A percentile compares a stretch with the other conserved stretches of the same genome.
Conservation (phyloP, 257 asterid species). For the Solanum gracilifrons region DNA sequence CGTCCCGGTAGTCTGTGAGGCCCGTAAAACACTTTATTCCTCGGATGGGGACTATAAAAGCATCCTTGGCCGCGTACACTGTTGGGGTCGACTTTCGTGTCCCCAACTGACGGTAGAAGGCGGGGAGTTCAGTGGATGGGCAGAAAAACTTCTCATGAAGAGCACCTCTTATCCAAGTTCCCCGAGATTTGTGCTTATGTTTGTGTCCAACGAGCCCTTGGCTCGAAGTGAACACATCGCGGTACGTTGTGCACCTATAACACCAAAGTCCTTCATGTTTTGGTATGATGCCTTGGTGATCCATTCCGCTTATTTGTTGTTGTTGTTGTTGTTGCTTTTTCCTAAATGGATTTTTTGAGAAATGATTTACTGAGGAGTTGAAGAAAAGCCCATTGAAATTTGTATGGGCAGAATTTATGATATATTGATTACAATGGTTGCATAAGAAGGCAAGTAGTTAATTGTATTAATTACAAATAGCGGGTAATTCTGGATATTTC, state of each 20-base stretch:
- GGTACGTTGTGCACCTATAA: neutral
- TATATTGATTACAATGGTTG: too few species aligned
- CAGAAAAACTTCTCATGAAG: neutral
- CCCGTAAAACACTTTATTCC: neutral
- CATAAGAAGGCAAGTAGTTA: too few species aligned
- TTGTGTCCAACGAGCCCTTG: neutral
- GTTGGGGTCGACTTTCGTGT: neutral
- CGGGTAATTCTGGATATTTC: neutral
- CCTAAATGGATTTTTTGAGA: too few species aligned
- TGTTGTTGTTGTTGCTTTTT: too few species aligned
- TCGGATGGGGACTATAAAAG: neutral
- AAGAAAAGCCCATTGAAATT: too few species aligned
- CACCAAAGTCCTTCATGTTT: neutral
- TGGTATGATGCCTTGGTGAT: neutral
- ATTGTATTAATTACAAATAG: too few species aligned
- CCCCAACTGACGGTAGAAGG: neutral
- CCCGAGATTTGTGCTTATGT: neutral
- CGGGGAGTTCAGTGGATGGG: too few species aligned
- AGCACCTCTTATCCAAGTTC: neutral
- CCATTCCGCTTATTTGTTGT: neutral
- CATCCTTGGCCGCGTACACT: neutral
- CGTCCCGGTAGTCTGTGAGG: neutral
- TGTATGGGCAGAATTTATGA: too few species aligned
- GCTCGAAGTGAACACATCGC: neutral
- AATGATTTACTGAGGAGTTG: too few species aligned